Base-by-base conservation (phyloP, 192 early-diverging fungal species). In the Entomortierella lignicola region DNA sequence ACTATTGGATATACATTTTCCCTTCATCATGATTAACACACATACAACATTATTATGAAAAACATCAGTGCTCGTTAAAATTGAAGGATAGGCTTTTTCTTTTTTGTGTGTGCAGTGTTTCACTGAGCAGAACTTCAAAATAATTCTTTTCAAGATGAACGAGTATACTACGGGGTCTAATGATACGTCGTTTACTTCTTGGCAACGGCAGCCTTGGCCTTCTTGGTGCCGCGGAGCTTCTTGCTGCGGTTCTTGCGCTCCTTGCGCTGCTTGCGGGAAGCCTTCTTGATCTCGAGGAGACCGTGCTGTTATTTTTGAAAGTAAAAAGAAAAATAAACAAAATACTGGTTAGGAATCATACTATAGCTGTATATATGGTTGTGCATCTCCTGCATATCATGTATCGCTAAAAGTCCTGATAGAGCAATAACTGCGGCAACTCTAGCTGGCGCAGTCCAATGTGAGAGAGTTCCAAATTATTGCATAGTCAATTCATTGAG, bases 161-260 rank as follows among this genome's bases (percentile, higher is more conserved):
- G 61, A 26, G 61, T 63, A 72, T 48, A 64, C 55, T 58, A 71
- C 43, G 59, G 48, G 59, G 30, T 62, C 60, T 62, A 71, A 39
- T 34, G 69, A 73, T 65, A 77, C 63, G 39, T 51, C 21, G 41
- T 88, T 81, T 90, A 87, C 80, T 90, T 88, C 85, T 88, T 88
- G 72, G 75, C 75, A 58, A 63, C 84, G 65, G 87, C 77, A 66
- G 85, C 89, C 85, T 91, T 92, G 85, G 86, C 84, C 92, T 97
- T 99, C 87, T 94, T 95, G 85, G 95, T 96, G 85, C 97, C 97
- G 79, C 93, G 90, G 90, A 97, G 88, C 93, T 97, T 99, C 96
- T 99, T 99, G 84, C 89, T 84, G 83, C 98, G 90, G 94, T 99
- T 99, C 93, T 97, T 97, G 84, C 93, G 91, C 85, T 99, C 96